These are phyloP conservation scores for Sphaceloma murrayae DNA, from an alignment of 2,329 filamentous ascomycete species.

Conservation along the genomic window DNA sequence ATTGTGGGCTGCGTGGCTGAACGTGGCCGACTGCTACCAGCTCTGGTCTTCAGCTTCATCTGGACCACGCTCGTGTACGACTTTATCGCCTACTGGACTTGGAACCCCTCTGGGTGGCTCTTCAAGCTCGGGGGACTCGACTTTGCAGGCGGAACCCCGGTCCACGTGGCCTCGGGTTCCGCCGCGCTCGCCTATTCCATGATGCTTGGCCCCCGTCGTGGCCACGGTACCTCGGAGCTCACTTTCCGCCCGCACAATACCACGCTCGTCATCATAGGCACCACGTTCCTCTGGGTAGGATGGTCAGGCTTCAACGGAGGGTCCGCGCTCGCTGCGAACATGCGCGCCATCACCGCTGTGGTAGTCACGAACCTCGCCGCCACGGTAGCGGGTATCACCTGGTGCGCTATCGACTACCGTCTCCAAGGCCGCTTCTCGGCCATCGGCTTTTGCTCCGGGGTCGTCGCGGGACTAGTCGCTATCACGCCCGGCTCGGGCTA, in stretches of 20 bases:
- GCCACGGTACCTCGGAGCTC: slow-evolving; percentile 89
- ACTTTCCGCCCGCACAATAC: slow-evolving; percentile 99
- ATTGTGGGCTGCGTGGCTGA: slow-evolving; percentile 88
- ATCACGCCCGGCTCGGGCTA: slow-evolving; percentile 78
- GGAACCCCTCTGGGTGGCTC: slow-evolving; percentile 91
- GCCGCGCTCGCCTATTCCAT: slow-evolving; percentile 91
- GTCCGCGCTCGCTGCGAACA: slow-evolving; percentile 51
- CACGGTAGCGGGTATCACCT: slow-evolving; percentile 83
- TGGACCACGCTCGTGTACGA: slow-evolving; percentile 98
- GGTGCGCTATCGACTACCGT: slow-evolving; percentile 92
- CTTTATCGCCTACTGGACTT: slow-evolving; percentile 90
- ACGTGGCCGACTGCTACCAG: slow-evolving; percentile 81
- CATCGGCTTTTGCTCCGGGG: slow-evolving; percentile 85
- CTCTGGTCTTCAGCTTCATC: slow-evolving; percentile 90
- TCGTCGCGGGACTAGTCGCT: slow-evolving; percentile 76
- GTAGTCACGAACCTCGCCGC: slow-evolving; percentile 96
- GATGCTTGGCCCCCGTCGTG: slow-evolving; percentile 86
- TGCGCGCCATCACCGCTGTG: slow-evolving; percentile 89
- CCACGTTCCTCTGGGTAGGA: slow-evolving; percentile 85
- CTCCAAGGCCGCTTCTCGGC: slow-evolving; percentile 91
- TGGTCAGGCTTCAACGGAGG: slow-evolving; percentile 58
- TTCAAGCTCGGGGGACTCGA: slow-evolving; percentile 86
- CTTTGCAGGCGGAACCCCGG: slow-evolving; percentile 91
- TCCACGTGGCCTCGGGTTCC: slow-evolving; percentile 91
- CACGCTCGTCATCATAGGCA: slow-evolving; percentile 90